These are phyloP conservation scores for Trametes maxima DNA, from an alignment of 768 basidiomycete genomes.

Conservation along the genomic window DNA sequence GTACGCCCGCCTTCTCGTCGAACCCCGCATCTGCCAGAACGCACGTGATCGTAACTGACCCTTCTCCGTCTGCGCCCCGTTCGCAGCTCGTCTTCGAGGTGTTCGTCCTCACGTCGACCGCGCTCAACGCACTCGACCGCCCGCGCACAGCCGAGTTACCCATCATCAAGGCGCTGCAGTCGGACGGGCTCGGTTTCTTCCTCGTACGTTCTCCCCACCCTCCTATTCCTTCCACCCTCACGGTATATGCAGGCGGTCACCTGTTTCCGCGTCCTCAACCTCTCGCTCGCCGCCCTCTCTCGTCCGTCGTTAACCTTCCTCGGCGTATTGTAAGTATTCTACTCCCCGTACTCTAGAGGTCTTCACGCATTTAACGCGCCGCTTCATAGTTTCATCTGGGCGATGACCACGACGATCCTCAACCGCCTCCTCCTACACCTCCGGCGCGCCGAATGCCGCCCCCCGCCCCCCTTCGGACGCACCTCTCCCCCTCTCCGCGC, in stretches of 20 bases:
- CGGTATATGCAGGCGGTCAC: conserved; percentile 26
- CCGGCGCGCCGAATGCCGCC: conserved; percentile 32
- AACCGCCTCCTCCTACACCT: conserved; percentile 38
- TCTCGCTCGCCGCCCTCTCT: conserved; percentile 27
- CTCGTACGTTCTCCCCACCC: conserved; percentile 30
- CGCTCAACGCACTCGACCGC: conserved; percentile 39
- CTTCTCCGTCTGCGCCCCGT: too few species aligned
- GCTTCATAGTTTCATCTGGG: conserved; percentile 36
- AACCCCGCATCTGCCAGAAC: too few species aligned
- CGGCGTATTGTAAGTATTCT: conserved; percentile 31
- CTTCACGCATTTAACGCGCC: neutral
- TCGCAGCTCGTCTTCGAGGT: conserved; percentile 39
- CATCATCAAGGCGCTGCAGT: conserved; percentile 34
- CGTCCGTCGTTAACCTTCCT: conserved; percentile 32
- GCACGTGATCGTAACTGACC: too few species aligned
- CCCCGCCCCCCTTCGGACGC: neutral
- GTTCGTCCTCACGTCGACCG: conserved; percentile 35
- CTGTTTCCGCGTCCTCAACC: conserved; percentile 32
- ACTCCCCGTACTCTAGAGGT: neutral
- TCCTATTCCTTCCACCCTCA: neutral
- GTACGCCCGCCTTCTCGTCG: conserved; percentile 27
- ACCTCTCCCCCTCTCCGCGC: neutral
- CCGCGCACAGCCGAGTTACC: conserved; percentile 34
- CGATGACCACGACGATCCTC: conserved; percentile 37
- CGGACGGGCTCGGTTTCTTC: conserved; percentile 41